Evolutionary conservation across 106 monocot genomes (phyloP).

Genomic region (Amphibolis antarctica): DNA sequence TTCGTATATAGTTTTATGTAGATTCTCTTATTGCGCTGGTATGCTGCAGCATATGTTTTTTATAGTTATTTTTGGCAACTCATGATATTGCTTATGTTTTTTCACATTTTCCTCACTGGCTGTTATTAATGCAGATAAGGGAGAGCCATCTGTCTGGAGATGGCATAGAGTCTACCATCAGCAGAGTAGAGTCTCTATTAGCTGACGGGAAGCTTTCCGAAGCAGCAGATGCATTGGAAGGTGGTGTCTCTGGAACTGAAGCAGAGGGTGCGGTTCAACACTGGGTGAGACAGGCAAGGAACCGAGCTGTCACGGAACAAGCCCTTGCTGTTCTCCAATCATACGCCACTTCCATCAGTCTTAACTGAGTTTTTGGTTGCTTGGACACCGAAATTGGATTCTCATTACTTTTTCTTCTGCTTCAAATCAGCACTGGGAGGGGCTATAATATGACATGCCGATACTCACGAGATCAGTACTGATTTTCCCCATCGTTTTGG

Average conservation of each 20-base stretch:
- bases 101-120: no score
- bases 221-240: constrained; percentile 72
- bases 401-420: no score
- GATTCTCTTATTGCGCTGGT: no score
- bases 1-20: no score
- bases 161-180: constrained; percentile 66
- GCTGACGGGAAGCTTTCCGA: constrained; percentile 54
- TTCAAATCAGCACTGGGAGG: no score
- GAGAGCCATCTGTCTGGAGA: constrained; percentile 39
- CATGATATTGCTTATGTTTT: no score
- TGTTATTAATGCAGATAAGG: constrained; percentile 38
- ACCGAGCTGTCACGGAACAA: constrained; percentile 82
- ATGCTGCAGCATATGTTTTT: no score
- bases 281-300: constrained; percentile 62
- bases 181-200: constrained; percentile 53
- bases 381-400: no score
- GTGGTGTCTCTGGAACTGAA: constrained; percentile 52
- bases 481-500: no score
- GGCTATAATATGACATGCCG: no score
- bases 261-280: constrained; percentile 42
- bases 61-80: no score
- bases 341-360: constrained; percentile 52
- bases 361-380: background rate
- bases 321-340: constrained; percentile 70
- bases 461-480: no score